These are phyloP conservation scores for Filosporella fistucella DNA, from an alignment of 495 filamentous ascomycete species.

Conservation along the genomic window DNA sequence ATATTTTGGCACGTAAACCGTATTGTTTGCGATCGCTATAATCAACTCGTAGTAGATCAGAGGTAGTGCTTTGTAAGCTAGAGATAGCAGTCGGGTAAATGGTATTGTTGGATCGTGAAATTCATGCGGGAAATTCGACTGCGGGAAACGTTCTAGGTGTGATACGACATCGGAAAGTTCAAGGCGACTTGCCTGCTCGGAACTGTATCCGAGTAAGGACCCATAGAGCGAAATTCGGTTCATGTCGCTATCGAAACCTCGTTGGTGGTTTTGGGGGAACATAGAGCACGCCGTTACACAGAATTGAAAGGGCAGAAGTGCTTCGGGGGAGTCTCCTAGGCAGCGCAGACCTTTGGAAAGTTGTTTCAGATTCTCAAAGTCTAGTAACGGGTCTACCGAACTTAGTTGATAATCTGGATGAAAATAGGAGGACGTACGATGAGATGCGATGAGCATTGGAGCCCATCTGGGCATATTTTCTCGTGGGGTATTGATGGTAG, in stretches of 20 bases:
- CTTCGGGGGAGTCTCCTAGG: not conserved
- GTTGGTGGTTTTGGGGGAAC: not conserved
- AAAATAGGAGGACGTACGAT: constrained; percentile 5
- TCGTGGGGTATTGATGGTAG: not conserved
- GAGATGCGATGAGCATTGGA: constrained; percentile 3
- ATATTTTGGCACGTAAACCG: not conserved
- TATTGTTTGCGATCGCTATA: constrained; percentile 1
- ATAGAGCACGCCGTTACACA: not conserved
- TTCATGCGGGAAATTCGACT: not conserved
- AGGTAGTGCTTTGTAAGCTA: constrained; percentile 6
- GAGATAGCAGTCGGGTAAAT: not conserved
- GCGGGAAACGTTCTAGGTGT: not conserved
- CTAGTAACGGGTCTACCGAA: not conserved
- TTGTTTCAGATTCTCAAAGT: not conserved
- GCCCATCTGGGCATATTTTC: not conserved
- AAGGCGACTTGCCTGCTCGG: not conserved
- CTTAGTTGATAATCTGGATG: not conserved
- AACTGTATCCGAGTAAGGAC: not conserved
- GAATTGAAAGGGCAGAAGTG: constrained; percentile 1
- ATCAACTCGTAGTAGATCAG: constrained; percentile 5
- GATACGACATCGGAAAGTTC: not conserved
- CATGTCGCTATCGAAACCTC: not conserved
- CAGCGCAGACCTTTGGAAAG: not conserved
- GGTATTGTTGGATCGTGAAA: not conserved
- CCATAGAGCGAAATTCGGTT: not conserved